These are phyloP conservation scores for Yamadazyma nakazawae DNA, from an alignment of 805 yeast species.

Conservation along the genomic window DNA sequence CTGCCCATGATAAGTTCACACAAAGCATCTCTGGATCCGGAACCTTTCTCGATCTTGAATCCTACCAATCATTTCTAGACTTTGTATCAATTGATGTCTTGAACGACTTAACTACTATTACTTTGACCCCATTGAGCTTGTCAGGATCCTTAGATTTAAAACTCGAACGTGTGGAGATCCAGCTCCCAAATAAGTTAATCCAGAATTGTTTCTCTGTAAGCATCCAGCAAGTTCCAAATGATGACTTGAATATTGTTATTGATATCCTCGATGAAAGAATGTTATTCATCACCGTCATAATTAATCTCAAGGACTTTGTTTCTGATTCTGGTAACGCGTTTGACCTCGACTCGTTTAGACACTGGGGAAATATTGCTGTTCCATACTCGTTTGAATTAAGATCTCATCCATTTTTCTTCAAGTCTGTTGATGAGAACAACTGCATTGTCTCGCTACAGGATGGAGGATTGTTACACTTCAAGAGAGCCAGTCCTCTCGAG, in stretches of 20 bases:
- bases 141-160: slow-evolving; percentile 20
- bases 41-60: slow-evolving; percentile 21
- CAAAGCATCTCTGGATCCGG: slow-evolving; percentile 19
- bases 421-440: slow-evolving; percentile 42
- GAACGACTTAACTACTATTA: slow-evolving; percentile 28
- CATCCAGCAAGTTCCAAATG: slow-evolving; percentile 5
- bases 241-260: slow-evolving; percentile 32
- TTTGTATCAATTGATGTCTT: slow-evolving; percentile 29
- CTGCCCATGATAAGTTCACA: slow-evolving; percentile 24
- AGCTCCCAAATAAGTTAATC: slow-evolving; percentile 23
- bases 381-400: slow-evolving; percentile 57
- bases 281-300: slow-evolving; percentile 47
- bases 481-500: slow-evolving; percentile 34
- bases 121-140: slow-evolving; percentile 36
- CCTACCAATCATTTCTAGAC: slow-evolving; percentile 21
- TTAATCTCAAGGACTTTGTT: slow-evolving; percentile 46
- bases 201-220: slow-evolving; percentile 16
- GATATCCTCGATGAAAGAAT: slow-evolving; percentile 55
- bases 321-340: slow-evolving; percentile 18
- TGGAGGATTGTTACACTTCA: slow-evolving; percentile 69
- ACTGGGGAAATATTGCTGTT: slow-evolving; percentile 67
- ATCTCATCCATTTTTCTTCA: slow-evolving; percentile 28
- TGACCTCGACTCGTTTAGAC: slow-evolving; percentile 30
- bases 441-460: slow-evolving; percentile 64
- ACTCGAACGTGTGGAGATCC: slow-evolving; percentile 31